Evolutionary conservation across 106 monocot species (phyloP), one percentile per base, ranked within the genome.

Genomic region (Apostasia ramifera): DNA sequence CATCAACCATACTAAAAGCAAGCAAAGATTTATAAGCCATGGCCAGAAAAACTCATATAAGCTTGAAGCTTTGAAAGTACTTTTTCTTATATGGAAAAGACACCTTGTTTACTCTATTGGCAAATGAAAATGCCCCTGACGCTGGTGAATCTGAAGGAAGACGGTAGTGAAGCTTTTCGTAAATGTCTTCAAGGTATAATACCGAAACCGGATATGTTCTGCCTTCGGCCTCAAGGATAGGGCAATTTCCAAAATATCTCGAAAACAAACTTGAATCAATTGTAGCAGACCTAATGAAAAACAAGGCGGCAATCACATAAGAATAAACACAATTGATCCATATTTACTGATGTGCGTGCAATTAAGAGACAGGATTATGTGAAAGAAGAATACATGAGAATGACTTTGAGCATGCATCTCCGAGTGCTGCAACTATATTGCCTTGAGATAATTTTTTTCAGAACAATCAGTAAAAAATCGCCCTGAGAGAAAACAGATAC

Each of bases 121-220:
- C 71, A 37, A 44, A 51, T 55, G 78, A 45, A 49, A 45, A 74
- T 80, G 62, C 57, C 78, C 97, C 89, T 71, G 87, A 86, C 52
- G 81, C 86, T 67, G 82, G 72, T 75, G 97, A 90, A 87, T 98
- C 97, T 68, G 79, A 98, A 53, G 97, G 83, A 50, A 93, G 77
- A 80, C 63, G 79, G 66, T 98, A 98, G 13, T 85, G 71, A 7
- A 98, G 77, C 44, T 74, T 77, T 66, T 98, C 92, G 74, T 98
- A 90, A 70, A 98, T 71, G 80, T 98, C 97, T 77, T 98, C 97
- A 49, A 98, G 86, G 51, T 85, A 93, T 63, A 57, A 66, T 69
- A 81, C 69, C 74, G 87, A 83, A 67, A 98, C 97, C 37, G 97
- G 92, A 83, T 92, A 83, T 63, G 87, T 98, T 73, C 97, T 84